Conservation (phyloP, 768 basidiomycete species). For the Termitomyces bulborhizus region DNA sequence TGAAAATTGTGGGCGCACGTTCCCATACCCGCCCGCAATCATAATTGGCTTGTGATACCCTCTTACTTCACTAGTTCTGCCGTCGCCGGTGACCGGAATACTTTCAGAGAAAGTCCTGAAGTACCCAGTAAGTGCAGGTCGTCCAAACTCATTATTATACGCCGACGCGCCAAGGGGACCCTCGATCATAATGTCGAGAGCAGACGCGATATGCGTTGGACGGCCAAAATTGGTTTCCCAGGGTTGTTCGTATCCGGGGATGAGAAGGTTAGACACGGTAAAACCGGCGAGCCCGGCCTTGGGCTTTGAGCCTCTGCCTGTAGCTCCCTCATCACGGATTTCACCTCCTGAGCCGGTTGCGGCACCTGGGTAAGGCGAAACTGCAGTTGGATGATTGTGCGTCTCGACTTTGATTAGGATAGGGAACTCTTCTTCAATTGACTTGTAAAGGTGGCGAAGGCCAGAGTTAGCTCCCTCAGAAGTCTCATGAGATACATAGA, state of each 20-base stretch:
- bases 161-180: constrained; percentile 92
- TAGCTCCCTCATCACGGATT: constrained; percentile 96
- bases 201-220: constrained; percentile 86
- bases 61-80: constrained; percentile 54
- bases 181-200: constrained; percentile 96
- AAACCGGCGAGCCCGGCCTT: constrained; percentile 94
- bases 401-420: constrained; percentile 98
- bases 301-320: constrained; percentile 90
- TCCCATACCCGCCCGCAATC: constrained; percentile 97
- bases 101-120: constrained; percentile 92
- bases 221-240: constrained; percentile 96
- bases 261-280: constrained; percentile 89
- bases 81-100: constrained; percentile 48
- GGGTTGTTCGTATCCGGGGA: constrained; percentile 86
- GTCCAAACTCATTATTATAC: constrained; percentile 98
- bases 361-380: constrained; percentile 97
- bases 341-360: constrained; percentile 98
- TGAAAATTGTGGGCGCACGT: constrained; percentile 80
- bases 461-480: constrained; percentile 17
- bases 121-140: constrained; percentile 89
- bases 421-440: constrained; percentile 65
- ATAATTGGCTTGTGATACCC: constrained; percentile 99
- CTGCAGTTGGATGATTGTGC: constrained; percentile 98
- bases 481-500: constrained; percentile 41
- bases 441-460: constrained; percentile 42